Base-by-base conservation (phyloP, 2,329 filamentous ascomycete species). In the Chrysoporthe cubensis region DNA sequence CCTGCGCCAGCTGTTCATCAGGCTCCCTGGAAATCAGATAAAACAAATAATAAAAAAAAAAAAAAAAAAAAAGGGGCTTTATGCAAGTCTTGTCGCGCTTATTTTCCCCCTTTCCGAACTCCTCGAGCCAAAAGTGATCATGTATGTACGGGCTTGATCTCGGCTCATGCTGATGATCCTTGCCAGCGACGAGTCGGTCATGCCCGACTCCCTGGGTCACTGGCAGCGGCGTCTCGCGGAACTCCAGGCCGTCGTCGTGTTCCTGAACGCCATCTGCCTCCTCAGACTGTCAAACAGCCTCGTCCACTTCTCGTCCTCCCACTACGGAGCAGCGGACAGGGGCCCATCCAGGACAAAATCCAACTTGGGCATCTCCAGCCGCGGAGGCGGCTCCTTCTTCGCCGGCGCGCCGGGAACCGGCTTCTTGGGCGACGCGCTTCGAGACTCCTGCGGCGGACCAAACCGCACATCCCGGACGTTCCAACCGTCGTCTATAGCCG, bases 401-500 rank as follows among this genome's bases (percentile, higher is more conserved):
- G 74, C 78, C 73, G 75, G 70, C 71, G 68, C 69, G 77, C 76
- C 66, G 72, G 76, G 65, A 66, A 75, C 77, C 68, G 75, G 78
- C 16, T 74, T 78, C 65, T 72, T 73, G 70, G 82, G 84, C 5
- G 81, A 80, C 26, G 85, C 85, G 69, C 75, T 77, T 43, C 74
- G 75, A 62, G 76, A 71, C 66, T 80, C 80, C 6, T 81, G 74
- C 1, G 82, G 79, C 52, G 89, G 89, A 0, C 92, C 92, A 77
- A 91, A 93, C 64, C 94, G 85, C 34, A 98, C 94, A 74, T 91
- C 89, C 64, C 86, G 85, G 56, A 94, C 90, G 62, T 93, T 88
- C 95, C 96, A 99, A 58, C 88, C 92, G 78, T 99, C 96, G 69
- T 94, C 94, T 40, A 84, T 85, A 0, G 93, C 94, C 0, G 95